phyloP scores from a whole-genome alignment of 177 flowering plant species.

The Vitis hybrid region DNA sequence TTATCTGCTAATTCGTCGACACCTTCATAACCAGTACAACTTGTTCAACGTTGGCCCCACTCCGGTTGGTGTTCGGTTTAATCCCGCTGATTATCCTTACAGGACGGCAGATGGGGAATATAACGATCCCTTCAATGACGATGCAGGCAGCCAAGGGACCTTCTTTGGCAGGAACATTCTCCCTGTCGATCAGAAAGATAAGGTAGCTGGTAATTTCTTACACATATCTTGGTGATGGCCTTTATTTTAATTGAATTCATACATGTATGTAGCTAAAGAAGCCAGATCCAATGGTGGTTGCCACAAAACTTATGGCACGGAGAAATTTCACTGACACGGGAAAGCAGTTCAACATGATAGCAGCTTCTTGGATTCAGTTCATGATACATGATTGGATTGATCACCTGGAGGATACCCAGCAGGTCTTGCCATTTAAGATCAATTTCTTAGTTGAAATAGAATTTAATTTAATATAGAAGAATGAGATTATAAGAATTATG shows the following conservation, averaged over 20 bases:
- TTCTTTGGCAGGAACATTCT: too few species aligned
- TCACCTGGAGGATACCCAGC: conserved; percentile 57
- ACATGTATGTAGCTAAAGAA: conserved; percentile 6
- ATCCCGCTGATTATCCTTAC: too few species aligned
- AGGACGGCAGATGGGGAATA: background rate
- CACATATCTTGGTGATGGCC: too few species aligned
- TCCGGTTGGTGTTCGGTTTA: too few species aligned
- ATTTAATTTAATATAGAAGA: too few species aligned
- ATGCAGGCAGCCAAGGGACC: too few species aligned
- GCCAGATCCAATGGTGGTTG: conserved; percentile 50
- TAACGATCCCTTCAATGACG: too few species aligned
- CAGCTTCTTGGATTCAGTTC: conserved; percentile 57
- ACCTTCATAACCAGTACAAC: conserved; percentile 30
- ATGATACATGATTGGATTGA: conserved; percentile 67
- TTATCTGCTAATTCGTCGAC: conserved; percentile 18
- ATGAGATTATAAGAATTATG: too few species aligned
- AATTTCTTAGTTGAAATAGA: too few species aligned
- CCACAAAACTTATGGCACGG: conserved; percentile 45
- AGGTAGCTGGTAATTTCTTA: too few species aligned
- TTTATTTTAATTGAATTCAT: too few species aligned
- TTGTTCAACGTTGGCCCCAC: too few species aligned
- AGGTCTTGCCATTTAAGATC: conserved; percentile 13
- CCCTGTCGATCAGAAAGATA: background rate
- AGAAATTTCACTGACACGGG: conserved; percentile 41
- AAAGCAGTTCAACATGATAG: conserved; percentile 56